These are phyloP conservation scores for Fusarium papillatum DNA, from an alignment of 2,329 filamentous ascomycete genomes.

Conservation along the genomic window DNA sequence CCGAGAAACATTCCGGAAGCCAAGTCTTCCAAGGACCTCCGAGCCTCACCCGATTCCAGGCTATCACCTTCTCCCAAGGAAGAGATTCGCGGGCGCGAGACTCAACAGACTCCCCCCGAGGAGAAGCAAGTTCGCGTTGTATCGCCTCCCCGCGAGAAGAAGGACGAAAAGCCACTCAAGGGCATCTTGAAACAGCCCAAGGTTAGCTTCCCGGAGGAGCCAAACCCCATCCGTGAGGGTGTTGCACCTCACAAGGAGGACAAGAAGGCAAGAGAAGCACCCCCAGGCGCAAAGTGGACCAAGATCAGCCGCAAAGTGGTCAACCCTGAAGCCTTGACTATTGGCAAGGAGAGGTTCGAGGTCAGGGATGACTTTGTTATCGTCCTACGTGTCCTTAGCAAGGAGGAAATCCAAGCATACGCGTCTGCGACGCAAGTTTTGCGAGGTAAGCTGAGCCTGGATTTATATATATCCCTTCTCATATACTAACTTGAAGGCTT, in stretches of 20 bases:
- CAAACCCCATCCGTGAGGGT: slow-evolving; percentile 86
- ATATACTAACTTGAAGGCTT: slow-evolving; percentile 26
- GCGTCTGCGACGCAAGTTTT: slow-evolving; percentile 86
- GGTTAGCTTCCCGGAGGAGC: slow-evolving; percentile 87
- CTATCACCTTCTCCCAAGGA: slow-evolving; percentile 38
- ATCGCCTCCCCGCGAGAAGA: slow-evolving; percentile 75
- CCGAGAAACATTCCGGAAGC: slow-evolving; percentile 24
- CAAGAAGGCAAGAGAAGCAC: slow-evolving; percentile 78
- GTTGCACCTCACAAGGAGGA: slow-evolving; percentile 95
- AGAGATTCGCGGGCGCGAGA: slow-evolving; percentile 59
- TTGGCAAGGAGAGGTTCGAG: slow-evolving; percentile 92
- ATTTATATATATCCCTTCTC: background rate
- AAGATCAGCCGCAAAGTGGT: slow-evolving; percentile 92
- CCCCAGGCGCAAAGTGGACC: slow-evolving; percentile 88
- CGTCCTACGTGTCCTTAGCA: slow-evolving; percentile 87
- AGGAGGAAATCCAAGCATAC: slow-evolving; percentile 91
- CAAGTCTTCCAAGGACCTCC: slow-evolving; percentile 27
- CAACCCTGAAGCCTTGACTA: slow-evolving; percentile 87
- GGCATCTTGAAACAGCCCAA: slow-evolving; percentile 90
- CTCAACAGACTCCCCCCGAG: slow-evolving; percentile 48
- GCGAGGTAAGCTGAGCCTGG: slow-evolving; percentile 70
- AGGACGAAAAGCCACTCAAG: slow-evolving; percentile 79
- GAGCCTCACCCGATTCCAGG: slow-evolving; percentile 27
- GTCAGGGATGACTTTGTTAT: slow-evolving; percentile 95
- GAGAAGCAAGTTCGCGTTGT: slow-evolving; percentile 75